Evolutionary conservation across 148 eudicot species (phyloP).

Genomic region (Cornus suecica): DNA sequence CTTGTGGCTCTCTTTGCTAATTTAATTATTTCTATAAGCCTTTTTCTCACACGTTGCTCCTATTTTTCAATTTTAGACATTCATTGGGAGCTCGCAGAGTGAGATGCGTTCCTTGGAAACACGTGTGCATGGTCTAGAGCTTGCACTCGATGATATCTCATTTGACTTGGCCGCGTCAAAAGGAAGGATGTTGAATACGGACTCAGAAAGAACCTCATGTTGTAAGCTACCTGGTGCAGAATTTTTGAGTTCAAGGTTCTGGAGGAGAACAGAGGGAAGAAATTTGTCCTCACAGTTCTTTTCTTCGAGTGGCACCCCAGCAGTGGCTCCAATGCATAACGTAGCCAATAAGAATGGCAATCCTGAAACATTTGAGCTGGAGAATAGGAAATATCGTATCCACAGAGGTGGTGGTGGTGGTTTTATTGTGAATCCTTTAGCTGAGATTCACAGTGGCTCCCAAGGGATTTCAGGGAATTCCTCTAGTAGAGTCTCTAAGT

Average conservation of each 20-base stretch:
- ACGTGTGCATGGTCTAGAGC: slow-evolving; percentile 88
- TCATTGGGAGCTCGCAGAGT: slow-evolving; percentile 80
- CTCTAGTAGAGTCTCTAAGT: background rate
- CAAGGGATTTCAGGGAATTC: slow-evolving; percentile 41
- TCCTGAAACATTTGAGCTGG: slow-evolving; percentile 25
- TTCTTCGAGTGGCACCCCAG: slow-evolving; percentile 30
- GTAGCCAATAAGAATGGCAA: slow-evolving; percentile 24
- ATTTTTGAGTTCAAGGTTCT: slow-evolving; percentile 71
- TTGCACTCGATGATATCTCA: slow-evolving; percentile 79
- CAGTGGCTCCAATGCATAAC: slow-evolving; percentile 24
- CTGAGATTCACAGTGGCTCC: slow-evolving; percentile 45
- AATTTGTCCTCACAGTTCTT: slow-evolving; percentile 40
- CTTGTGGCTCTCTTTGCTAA: background rate
- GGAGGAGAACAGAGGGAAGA: slow-evolving; percentile 58
- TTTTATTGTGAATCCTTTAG: slow-evolving; percentile 75
- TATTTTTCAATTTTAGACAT: slow-evolving; percentile 43
- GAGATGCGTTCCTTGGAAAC: slow-evolving; percentile 79
- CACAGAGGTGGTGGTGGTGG: slow-evolving; percentile 48
- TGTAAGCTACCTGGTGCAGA: slow-evolving; percentile 78
- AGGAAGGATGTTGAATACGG: slow-evolving; percentile 58
- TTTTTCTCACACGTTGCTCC: slow-evolving; percentile 10
- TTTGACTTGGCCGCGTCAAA: slow-evolving; percentile 73
- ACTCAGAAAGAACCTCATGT: slow-evolving; percentile 50
- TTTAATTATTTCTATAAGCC: background rate
- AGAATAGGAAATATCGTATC: slow-evolving; percentile 35